Evolutionary conservation across 2,329 filamentous ascomycete genomes (phyloP), one percentile per base, ranked within the genome.

Genomic region (Colletotrichum brevisporum): DNA sequence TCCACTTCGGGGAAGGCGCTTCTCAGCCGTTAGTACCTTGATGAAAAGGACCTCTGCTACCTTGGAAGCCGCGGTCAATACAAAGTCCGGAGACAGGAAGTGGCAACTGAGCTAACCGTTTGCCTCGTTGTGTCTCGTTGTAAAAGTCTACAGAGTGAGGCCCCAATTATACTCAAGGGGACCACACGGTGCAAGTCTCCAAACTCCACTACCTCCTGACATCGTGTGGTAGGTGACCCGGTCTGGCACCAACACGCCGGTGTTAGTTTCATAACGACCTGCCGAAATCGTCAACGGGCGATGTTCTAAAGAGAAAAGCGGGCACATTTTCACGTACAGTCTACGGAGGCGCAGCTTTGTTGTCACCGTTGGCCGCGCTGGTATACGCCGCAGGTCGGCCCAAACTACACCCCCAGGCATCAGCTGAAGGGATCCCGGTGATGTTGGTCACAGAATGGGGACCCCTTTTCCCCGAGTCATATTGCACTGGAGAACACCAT

Each of bases 381-480:
- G 36, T 50, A 31, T 36, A 45, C n/a, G 13, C 56, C 36, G 26
- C 16, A 24, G 47, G 48, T 31, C 27, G 54, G 48, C 48, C 54
- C 52, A 26, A 50, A 45, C 56, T 24, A 21, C 43, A 15, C 26
- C 26, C 24, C 54, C 39, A 65, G 62, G 54, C 62, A 65, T 21
- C 62, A 65, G 54, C 50, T 31, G 48, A 59, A 65, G 36, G 39
- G 31, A 59, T 65, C 24, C 47, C 26, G 54, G 47, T 31, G n/a
- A 45, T 41, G 21, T 45, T 26, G n/a, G 15, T 51, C 24, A 47
- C 18, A 43, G 15, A 45, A 5, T 16, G 6, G 12, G 58, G 43
- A 15, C 45, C 36, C 36, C 16, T 16, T 59, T 41, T 26, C 56
- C 26, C 12, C 56, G 43, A 41, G 45, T 59, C 45, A 59, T 43